Conservation (phyloP, 1,284 basidiomycete species). For the Naganishia albida region DNA sequence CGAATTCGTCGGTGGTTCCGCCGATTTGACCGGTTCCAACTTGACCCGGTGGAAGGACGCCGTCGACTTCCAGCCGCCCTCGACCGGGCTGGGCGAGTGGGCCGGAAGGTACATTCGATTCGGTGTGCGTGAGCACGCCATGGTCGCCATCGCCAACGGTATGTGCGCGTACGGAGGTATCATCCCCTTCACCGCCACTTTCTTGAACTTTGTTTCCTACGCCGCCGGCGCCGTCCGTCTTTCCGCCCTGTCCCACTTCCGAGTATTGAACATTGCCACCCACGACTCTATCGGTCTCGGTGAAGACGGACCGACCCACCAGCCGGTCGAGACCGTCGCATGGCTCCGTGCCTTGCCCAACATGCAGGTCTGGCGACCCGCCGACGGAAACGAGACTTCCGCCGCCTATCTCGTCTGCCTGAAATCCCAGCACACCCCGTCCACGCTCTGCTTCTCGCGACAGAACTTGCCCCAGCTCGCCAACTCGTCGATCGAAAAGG, state of each 20-base stretch:
- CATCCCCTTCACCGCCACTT: constrained; percentile 82
- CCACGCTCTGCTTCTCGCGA: constrained; percentile 81
- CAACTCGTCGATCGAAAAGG: constrained; percentile 80
- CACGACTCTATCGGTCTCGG: constrained; percentile 87
- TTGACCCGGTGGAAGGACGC: constrained; percentile 69
- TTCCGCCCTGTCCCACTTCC: constrained; percentile 83
- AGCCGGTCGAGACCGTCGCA: constrained; percentile 85
- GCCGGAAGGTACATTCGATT: constrained; percentile 89
- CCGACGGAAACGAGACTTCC: constrained; percentile 90
- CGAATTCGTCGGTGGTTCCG: constrained; percentile 85
- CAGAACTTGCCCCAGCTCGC: constrained; percentile 93
- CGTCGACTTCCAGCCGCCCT: constrained; percentile 92
- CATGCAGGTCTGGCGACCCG: constrained; percentile 84
- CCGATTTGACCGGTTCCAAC: constrained; percentile 90
- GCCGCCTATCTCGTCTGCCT: constrained; percentile 83
- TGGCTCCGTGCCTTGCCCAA: constrained; percentile 89
- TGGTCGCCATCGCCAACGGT: constrained; percentile 94
- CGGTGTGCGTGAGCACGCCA: constrained; percentile 95
- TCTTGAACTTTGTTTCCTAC: constrained; percentile 95
- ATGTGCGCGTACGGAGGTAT: constrained; percentile 77
- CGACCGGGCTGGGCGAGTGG: constrained; percentile 79
- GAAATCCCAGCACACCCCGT: constrained; percentile 72
- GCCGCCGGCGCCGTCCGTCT: constrained; percentile 87
- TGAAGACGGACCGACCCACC: constrained; percentile 95
- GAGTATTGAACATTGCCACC: constrained; percentile 70